Evolutionary conservation across 106 monocot species (phyloP), one percentile per base, ranked within the genome.

Genomic region (Xerophyta viscosa): DNA sequence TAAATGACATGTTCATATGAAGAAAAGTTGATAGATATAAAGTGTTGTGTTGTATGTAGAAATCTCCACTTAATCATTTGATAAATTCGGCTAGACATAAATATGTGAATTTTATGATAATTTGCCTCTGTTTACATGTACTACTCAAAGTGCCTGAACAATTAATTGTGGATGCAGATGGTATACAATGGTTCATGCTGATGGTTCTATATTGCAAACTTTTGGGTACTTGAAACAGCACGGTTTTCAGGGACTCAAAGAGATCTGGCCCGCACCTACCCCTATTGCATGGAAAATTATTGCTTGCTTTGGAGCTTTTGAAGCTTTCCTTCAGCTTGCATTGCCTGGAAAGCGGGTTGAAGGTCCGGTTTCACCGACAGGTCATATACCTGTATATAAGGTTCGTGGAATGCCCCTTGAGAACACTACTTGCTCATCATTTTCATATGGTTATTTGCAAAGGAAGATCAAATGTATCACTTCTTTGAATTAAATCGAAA

Each of bases 111-210:
- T 33, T 6, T 33, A 33, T 33, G 5, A 6, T 33, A 33, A 33
- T 5, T 33, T 33, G 10, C 5, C 10, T 33, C 5, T 33, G 5
- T 33, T 5, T 33, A 6, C 33, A 6, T 33, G 5, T 33, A 33
- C 33, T 33, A n/a, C n/a, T n/a, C n/a, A n/a, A 6, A 10, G 33
- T 33, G 5, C 10, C 10, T 33, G 7, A 33, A 10, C 33, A 33
- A 5, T 44, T 9, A 44, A 44, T 44, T 17, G 14, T 44, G 43
- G 7, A 43, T 65, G 50, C 76, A 96, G 96, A 71, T 96, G 96
- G 96, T 96, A 96, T 56, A 79, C 96, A 19, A 85, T 96, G 96
- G 96, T 89, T 62, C 88, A 96, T 69, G 84, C 85, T 48, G 96
- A 96, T 69, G 96, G 96, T 21, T 96, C 96, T 29, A 63, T 89